Base-by-base conservation (phyloP, 352 stramenopile genomes). In the Phytophthora pinifolia region DNA sequence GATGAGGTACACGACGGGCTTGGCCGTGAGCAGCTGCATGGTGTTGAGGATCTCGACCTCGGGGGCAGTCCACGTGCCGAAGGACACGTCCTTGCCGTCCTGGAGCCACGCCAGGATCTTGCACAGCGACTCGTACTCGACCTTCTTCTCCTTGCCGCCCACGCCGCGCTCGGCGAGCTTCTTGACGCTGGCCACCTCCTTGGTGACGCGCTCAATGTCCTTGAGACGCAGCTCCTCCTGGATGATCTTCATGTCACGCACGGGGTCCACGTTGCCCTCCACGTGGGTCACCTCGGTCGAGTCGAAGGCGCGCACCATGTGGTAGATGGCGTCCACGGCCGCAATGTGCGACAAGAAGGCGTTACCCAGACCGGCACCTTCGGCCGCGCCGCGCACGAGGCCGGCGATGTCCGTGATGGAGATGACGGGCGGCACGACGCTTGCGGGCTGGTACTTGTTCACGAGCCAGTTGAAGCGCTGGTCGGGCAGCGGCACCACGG, bases 381-480 rank as follows among this genome's bases (percentile, higher is more conserved):
- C 97, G 9, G 95, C 89, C 25, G 98, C 98, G 25, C 94, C 97
- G 32, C 91, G 89, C 59, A 99, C 98, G 15, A 99, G 87, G 49
- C 98, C 98, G 29, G 98, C 98, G 79, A 99, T 99, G 79, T 99
- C 98, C 32, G 97, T 99, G 55, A 99, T 97, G 55, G 96, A 97
- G 38, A 99, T 92, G 31, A 98, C 92, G 14, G 97, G 96, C 1
- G 97, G 97, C 32, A 99, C 79, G 67, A 98, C 84, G 62, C 78
- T 98, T 29, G 83, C 67, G 22, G 97, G 93, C 70, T 99, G 96
- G 68, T 88, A 99, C 61, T 94, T 94, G 20, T 98, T 79, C 10
- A 96, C 94, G 31, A 99, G 84, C 80, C 97, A 99, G 70, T 99
- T 97, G 77, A 99, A 99, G 46, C 98, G 96, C 84, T 99, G 89